Percentiles rank a stretch among this genome's conserved stretches.
phyloP scores from a whole-genome alignment of 768 basidiomycete species.

The Boletellus sp. region DNA sequence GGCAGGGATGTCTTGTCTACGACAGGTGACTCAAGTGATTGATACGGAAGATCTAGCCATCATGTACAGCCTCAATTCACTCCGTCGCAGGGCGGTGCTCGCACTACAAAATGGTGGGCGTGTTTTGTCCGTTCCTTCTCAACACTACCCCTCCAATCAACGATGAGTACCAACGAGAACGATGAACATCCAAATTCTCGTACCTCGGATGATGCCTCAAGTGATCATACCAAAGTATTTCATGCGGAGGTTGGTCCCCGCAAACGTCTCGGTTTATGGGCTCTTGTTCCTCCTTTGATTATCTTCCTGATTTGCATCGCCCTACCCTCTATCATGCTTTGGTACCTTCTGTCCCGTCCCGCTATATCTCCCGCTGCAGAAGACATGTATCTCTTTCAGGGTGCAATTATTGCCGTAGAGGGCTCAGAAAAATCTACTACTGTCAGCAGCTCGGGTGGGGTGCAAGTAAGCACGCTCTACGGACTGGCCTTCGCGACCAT shows the following conservation, averaged over 20 bases:
- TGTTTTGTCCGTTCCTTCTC: too few relatives aligned
- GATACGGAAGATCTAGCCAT: too few relatives aligned
- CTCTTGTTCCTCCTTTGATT: background rate
- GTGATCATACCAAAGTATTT: background rate
- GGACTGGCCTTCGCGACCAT: conserved; percentile 2
- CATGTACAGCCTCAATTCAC: too few relatives aligned
- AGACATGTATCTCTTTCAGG: conserved; percentile 1
- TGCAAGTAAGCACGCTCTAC: background rate
- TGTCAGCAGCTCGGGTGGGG: background rate
- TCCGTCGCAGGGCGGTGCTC: too few relatives aligned
- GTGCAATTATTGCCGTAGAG: conserved; percentile 2
- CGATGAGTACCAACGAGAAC: too few relatives aligned
- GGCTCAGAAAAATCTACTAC: background rate
- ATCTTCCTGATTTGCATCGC: background rate
- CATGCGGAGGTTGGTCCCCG: background rate
- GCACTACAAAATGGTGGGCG: too few relatives aligned
- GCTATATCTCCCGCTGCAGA: background rate
- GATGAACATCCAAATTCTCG: background rate
- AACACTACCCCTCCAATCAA: too few relatives aligned
- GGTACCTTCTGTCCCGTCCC: conserved; percentile 1
- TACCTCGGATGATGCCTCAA: background rate
- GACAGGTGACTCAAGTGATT: too few relatives aligned
- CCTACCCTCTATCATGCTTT: background rate
- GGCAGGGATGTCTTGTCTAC: too few relatives aligned
- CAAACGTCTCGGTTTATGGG: background rate